A percentile compares a stretch with the other conserved stretches of the same genome.
Conservation (phyloP, 768 basidiomycete genomes). For the Hortiboletus campestris region DNA sequence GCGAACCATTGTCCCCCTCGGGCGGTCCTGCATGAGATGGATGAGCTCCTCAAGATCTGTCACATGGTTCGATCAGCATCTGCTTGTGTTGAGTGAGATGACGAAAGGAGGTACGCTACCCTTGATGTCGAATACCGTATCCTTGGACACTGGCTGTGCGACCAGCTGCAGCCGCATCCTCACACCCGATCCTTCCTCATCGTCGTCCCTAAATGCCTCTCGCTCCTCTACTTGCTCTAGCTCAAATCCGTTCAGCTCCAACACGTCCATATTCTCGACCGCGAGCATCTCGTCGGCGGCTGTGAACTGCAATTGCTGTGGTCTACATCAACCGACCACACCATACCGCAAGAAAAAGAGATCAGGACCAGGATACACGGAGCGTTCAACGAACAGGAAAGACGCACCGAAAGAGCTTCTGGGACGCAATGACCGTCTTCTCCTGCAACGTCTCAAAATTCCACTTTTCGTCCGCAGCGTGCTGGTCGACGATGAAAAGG, state of each 20-base stretch:
- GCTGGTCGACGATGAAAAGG: slow-evolving; percentile 95
- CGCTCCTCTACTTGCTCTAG: slow-evolving; percentile 53
- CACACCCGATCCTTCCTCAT: background rate
- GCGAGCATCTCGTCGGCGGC: slow-evolving; percentile 89
- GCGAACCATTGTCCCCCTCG: slow-evolving; percentile 79
- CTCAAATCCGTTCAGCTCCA: slow-evolving; percentile 89
- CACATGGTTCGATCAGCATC: background rate
- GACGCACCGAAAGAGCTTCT: slow-evolving; percentile 74
- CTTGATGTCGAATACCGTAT: slow-evolving; percentile 84
- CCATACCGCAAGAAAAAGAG: background rate
- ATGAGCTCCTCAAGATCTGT: slow-evolving; percentile 92
- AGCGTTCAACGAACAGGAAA: background rate
- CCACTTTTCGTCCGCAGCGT: slow-evolving; percentile 97
- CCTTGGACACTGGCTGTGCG: slow-evolving; percentile 90
- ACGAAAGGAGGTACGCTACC: slow-evolving; percentile 43
- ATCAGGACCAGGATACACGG: background rate
- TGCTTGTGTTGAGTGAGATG: background rate
- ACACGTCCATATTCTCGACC: slow-evolving; percentile 79
- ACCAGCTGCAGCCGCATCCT: slow-evolving; percentile 54
- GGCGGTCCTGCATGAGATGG: slow-evolving; percentile 75
- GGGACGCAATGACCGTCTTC: slow-evolving; percentile 87
- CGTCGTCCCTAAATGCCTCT: background rate
- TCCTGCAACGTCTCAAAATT: slow-evolving; percentile 94
- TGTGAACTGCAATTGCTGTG: slow-evolving; percentile 75
- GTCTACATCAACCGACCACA: slow-evolving; percentile 42